Conservation (phyloP, 1,139 yeast species). For the Taiozyma sp. region DNA sequence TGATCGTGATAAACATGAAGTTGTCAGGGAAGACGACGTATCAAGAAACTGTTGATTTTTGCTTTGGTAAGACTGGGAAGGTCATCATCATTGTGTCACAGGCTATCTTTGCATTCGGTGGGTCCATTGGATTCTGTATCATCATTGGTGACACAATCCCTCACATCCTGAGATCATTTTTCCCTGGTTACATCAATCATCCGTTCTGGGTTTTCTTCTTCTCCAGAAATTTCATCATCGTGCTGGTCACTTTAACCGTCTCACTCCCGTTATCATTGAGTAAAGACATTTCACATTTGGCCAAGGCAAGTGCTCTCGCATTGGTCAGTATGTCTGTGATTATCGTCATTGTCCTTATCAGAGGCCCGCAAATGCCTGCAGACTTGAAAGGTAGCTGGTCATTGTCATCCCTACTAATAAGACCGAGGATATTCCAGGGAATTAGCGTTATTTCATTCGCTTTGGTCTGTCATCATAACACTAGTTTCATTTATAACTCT, state of each 20-base stretch:
- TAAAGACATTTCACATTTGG: slow-evolving; percentile 78
- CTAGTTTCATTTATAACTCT: slow-evolving; percentile 84
- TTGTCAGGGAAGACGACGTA: slow-evolving; percentile 73
- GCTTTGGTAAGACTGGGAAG: slow-evolving; percentile 75
- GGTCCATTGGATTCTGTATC: slow-evolving; percentile 90
- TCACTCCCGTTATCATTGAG: slow-evolving; percentile 83
- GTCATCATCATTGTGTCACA: slow-evolving; percentile 67
- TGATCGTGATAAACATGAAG: slow-evolving; percentile 82
- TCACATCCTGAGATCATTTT: slow-evolving; percentile 70
- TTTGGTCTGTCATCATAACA: slow-evolving; percentile 91
- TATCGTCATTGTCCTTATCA: slow-evolving; percentile 63
- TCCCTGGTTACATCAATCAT: slow-evolving; percentile 44
- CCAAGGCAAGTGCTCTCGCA: slow-evolving; percentile 87
- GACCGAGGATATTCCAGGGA: slow-evolving; percentile 75
- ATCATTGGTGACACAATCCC: slow-evolving; percentile 96
- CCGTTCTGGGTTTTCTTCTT: slow-evolving; percentile 48
- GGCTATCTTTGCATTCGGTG: slow-evolving; percentile 90
- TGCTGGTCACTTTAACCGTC: slow-evolving; percentile 62
- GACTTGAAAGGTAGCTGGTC: slow-evolving; percentile 45
- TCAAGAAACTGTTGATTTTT: slow-evolving; percentile 79
- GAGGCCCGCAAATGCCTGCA: slow-evolving; percentile 62
- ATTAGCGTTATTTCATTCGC: slow-evolving; percentile 91
- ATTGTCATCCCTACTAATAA: slow-evolving; percentile 48
- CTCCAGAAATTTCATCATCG: slow-evolving; percentile 62
- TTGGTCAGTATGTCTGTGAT: slow-evolving; percentile 79